phyloP scores from a whole-genome alignment of 331 rosid species.

The Malus hybrid region DNA sequence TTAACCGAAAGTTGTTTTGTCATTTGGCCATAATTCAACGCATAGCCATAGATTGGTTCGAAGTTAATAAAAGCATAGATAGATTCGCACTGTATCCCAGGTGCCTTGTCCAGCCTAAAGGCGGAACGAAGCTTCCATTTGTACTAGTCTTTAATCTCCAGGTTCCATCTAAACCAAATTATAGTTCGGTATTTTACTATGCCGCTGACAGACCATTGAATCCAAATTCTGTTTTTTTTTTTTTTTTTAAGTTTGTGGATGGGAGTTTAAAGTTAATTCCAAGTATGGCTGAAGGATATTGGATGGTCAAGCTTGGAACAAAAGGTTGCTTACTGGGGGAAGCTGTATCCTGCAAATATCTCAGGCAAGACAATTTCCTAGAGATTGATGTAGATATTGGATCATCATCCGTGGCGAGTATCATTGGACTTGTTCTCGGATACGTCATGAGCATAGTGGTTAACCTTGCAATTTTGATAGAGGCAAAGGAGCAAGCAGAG shows the following conservation, averaged over 20 bases:
- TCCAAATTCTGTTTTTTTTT: slow-evolving; percentile 34
- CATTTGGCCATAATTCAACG: too few species aligned
- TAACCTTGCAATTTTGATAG: slow-evolving; percentile 88
- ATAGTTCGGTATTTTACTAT: slow-evolving; percentile 74
- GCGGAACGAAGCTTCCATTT: slow-evolving; percentile 81
- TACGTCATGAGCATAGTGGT: slow-evolving; percentile 86
- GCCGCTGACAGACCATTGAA: slow-evolving; percentile 79
- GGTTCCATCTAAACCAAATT: slow-evolving; percentile 98
- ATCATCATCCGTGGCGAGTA: slow-evolving; percentile 89
- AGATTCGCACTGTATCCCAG: slow-evolving; percentile 67
- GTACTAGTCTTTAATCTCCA: slow-evolving; percentile 81
- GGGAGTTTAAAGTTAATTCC: slow-evolving; percentile 94
- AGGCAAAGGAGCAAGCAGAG: slow-evolving; percentile 77
- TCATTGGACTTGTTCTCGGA: slow-evolving; percentile 84
- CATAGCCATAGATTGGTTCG: slow-evolving; percentile 89
- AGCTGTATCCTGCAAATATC: slow-evolving; percentile 89
- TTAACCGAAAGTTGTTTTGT: too few species aligned
- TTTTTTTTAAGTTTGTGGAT: slow-evolving; percentile 70
- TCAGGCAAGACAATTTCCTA: slow-evolving; percentile 81
- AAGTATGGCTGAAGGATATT: slow-evolving; percentile 92
- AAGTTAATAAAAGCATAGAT: slow-evolving; percentile 43
- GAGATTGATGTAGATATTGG: slow-evolving; percentile 98
- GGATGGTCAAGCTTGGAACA: slow-evolving; percentile 99
- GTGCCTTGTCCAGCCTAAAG: slow-evolving; percentile 73
- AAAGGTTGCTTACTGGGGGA: slow-evolving; percentile 95